Evolutionary conservation across 768 basidiomycete species (phyloP).

Genomic region (Suillus subaureus): DNA sequence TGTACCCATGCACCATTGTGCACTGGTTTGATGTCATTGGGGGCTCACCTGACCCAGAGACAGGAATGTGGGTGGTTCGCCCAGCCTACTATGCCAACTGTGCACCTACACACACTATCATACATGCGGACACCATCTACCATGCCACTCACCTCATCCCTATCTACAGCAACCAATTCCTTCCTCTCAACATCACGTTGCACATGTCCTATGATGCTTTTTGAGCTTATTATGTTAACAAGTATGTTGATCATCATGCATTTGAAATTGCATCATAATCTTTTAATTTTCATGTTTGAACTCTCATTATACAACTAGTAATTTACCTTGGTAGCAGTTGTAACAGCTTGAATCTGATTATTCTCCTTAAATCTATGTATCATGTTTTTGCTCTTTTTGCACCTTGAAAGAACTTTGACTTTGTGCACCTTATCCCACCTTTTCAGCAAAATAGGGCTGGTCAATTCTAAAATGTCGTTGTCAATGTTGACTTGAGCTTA

Average conservation of each 20-base stretch:
- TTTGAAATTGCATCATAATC: neutral
- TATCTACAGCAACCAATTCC: conserved; percentile 17
- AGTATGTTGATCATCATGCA: neutral
- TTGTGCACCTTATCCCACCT: neutral
- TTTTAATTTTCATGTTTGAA: neutral
- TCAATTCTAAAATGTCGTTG: too few relatives aligned
- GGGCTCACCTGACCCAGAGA: conserved; percentile 21
- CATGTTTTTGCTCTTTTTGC: neutral
- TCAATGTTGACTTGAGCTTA: too few relatives aligned
- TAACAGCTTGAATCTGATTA: too few relatives aligned
- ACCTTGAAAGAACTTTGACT: neutral
- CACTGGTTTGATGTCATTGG: conserved; percentile 24
- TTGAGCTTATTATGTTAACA: neutral
- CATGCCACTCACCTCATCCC: conserved; percentile 32
- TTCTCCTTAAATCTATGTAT: too few relatives aligned
- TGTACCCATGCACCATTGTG: conserved; percentile 29
- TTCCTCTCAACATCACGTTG: conserved; percentile 10
- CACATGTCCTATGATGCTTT: neutral
- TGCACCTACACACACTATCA: conserved; percentile 9
- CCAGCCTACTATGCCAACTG: conserved; percentile 7
- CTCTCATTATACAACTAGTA: neutral
- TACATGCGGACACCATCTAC: conserved; percentile 30
- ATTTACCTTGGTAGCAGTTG: neutral
- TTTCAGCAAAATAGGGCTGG: too few relatives aligned
- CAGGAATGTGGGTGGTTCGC: conserved; percentile 30